Percentiles rank a stretch among this genome's conserved stretches.
Evolutionary conservation across 495 filamentous ascomycete genomes (phyloP).

Genomic region (Bacidia rubella): DNA sequence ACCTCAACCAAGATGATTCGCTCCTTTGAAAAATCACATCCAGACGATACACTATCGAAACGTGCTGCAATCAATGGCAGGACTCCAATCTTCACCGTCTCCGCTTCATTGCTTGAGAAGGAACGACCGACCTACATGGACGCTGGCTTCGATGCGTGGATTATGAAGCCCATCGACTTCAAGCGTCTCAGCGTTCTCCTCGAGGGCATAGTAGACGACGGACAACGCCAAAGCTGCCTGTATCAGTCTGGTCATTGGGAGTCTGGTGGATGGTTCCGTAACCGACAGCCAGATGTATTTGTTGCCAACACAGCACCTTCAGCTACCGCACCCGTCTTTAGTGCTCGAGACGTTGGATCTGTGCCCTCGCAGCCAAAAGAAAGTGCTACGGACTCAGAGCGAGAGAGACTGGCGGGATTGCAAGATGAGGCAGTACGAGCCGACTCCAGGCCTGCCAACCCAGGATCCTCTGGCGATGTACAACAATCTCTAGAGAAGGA

Average conservation of each 20-base stretch:
- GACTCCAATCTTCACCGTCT: conserved; percentile 81
- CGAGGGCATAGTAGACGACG: conserved; percentile 38
- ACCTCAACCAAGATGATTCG: conserved; percentile 75
- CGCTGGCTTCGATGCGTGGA: conserved; percentile 87
- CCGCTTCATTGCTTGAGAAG: conserved; percentile 67
- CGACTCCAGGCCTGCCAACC: conserved; percentile 6
- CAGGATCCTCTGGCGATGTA: conserved; percentile 12
- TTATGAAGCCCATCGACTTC: conserved; percentile 65
- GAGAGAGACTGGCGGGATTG: conserved; percentile 15
- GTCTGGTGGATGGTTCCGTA: conserved; percentile 54
- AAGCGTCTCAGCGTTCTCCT: conserved; percentile 49
- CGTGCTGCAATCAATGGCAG: conserved; percentile 37
- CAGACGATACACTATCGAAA: conserved; percentile 29
- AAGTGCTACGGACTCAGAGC: conserved; percentile 12
- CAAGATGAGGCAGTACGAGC: conserved; percentile 17
- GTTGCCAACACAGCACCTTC: conserved; percentile 14
- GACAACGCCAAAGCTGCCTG: conserved; percentile 31
- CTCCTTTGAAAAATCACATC: conserved; percentile 43
- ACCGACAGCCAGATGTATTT: conserved; percentile 14
- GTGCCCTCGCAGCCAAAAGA: conserved; percentile 12
- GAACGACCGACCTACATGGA: conserved; percentile 56
- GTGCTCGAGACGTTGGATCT: conserved; percentile 3
- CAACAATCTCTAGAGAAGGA: conserved; percentile 6
- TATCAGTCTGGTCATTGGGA: conserved; percentile 60
- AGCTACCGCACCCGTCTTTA: conserved; percentile 7